Conservation (phyloP, 192 early-diverging fungal genomes). For the Dimargaris verticillata region DNA sequence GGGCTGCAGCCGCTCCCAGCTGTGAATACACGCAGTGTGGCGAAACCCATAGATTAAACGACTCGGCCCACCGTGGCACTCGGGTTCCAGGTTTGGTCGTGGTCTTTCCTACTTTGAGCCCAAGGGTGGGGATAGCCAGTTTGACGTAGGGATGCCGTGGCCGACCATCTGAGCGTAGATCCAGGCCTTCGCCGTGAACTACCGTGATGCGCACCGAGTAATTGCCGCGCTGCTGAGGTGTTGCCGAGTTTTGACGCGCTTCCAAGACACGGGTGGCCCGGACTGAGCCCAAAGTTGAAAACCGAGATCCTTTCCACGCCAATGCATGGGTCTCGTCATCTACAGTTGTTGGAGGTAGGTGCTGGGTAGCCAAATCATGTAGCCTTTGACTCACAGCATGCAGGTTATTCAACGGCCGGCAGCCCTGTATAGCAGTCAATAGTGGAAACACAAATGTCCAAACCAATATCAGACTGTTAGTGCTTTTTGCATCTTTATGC, state of each 20-base stretch:
- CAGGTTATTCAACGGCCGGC: neutral
- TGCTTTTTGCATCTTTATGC: too few relatives aligned
- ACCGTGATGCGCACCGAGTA: neutral
- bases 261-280: too few relatives aligned
- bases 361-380: neutral
- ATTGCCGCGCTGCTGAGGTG: too few relatives aligned
- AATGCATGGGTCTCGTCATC: too few relatives aligned
- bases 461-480: too few relatives aligned
- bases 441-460: too few relatives aligned
- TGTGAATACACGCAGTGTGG: neutral
- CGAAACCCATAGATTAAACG: neutral
- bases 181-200: constrained; percentile 5
- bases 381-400: neutral
- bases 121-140: neutral
- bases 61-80: constrained; percentile 5
- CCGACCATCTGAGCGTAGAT: neutral
- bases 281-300: too few relatives aligned
- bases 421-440: neutral
- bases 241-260: too few relatives aligned
- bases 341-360: neutral
- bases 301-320: too few relatives aligned
- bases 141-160: constrained; percentile 1
- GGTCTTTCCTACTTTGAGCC: constrained; percentile 2
- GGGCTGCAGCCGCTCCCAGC: neutral
- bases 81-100: neutral